Conservation (phyloP, 129 eudicot genomes). For the Helianthus tuberosus region DNA sequence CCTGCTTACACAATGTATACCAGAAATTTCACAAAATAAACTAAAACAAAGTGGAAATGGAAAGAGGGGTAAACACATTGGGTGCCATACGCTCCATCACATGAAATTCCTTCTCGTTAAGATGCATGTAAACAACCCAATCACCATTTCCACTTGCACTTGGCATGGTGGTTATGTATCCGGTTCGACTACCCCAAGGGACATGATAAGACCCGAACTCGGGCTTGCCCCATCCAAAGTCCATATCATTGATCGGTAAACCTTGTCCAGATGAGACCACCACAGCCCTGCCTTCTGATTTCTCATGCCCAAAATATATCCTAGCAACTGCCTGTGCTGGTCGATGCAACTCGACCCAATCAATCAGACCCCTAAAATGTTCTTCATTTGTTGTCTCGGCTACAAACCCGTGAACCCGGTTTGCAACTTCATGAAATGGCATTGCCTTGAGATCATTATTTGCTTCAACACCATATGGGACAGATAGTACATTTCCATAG, state of each 20-base stretch:
- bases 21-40: background rate
- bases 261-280: slow-evolving; percentile 67
- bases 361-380: slow-evolving; percentile 3
- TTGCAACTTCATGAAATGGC: background rate
- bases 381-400: background rate
- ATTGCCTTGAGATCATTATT: background rate
- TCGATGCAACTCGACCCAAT: slow-evolving; percentile 1
- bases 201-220: slow-evolving; percentile 7
- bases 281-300: slow-evolving; percentile 31
- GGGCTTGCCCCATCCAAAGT: slow-evolving; percentile 8
- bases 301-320: slow-evolving; percentile 12
- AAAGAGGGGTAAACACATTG: slow-evolving; percentile 33
- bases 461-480: background rate
- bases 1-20: background rate
- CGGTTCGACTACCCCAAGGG: slow-evolving; percentile 10
- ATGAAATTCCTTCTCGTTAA: slow-evolving; percentile 38
- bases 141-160: slow-evolving; percentile 49
- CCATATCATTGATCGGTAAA: slow-evolving; percentile 31
- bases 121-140: slow-evolving; percentile 71
- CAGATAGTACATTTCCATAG: background rate
- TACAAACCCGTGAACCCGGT: background rate
- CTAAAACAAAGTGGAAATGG: background rate
- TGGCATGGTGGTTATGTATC: slow-evolving; percentile 55
- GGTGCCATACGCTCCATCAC: slow-evolving; percentile 51
- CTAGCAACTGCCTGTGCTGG: background rate